Base-by-base conservation (phyloP, 2,329 filamentous ascomycete species). In the Xylaria polymorpha region DNA sequence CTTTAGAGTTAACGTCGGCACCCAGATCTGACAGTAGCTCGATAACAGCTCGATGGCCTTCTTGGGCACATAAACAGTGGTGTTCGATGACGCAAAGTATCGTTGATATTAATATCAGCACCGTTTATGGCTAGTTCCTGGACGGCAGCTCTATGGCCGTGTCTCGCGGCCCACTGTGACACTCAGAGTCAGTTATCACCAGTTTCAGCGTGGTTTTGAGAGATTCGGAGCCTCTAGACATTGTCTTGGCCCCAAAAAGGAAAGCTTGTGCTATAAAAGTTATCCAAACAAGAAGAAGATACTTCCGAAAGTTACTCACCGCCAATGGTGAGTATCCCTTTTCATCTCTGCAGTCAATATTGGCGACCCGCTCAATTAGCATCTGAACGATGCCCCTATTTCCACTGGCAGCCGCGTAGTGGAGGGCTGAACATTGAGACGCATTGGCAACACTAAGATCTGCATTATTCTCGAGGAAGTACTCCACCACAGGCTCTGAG, bases 361-460 rank as follows among this genome's bases (percentile, higher is more conserved):
- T 9, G 14, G 46, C 46, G 20, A 37, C 59, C 3, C 10, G 8
- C 14, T 25, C 3, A 20, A 67, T n/a, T n/a, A 68, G 14, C 5
- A 61, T 12, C 5, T 3, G 41, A 32, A 65, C 10, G 35, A 9
- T 25, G 37, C 2, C 18, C 56, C 43, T 43, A 10, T 53, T 37
- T 12, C 61, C 61, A 51, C 22, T 51, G 1, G 32, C 35, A 14
- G 55, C 64, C 2, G 66, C 61, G 41, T 68, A 68, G 35, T 50
- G 46, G 6, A 68, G 46, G 39, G 61, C 39, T 48, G 48, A 48
- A 29, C 29, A 14, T 39, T 15, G 10, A 12, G 14, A 8, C 1
- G 0, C 1, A 35, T 68, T 61, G 18, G 20, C 7, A 15, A 43
- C 18, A 32, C 37, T 10, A 44, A 25, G 10, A 6, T 55, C 10